A percentile compares a stretch with the other conserved stretches of the same genome.
Evolutionary conservation across 164 flowering plant species (phyloP).

Genomic region (Macadamia tetraphylla): DNA sequence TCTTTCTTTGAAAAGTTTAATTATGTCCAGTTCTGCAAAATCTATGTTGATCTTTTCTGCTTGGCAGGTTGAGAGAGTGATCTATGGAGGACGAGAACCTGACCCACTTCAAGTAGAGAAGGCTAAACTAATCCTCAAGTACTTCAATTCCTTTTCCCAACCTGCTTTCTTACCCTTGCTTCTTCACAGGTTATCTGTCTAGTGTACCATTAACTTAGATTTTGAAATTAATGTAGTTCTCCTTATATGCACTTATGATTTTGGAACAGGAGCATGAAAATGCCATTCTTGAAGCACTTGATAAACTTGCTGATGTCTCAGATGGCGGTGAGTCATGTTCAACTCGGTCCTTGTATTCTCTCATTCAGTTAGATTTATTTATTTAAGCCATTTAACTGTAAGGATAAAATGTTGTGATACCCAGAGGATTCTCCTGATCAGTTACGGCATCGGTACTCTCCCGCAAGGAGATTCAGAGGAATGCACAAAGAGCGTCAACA

Average conservation of each 20-base stretch:
- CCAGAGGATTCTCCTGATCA: slow-evolving; percentile 14
- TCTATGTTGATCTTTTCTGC: not conserved
- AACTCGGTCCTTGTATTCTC: not conserved
- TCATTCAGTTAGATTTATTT: not conserved
- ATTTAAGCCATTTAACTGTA: not conserved
- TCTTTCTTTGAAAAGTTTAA: not conserved
- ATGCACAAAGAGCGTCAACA: not conserved
- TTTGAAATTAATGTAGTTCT: not conserved
- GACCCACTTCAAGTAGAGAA: slow-evolving; percentile 15
- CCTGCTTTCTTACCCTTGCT: not conserved
- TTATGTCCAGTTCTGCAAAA: not conserved
- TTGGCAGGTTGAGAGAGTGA: slow-evolving; percentile 21
- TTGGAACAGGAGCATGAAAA: slow-evolving; percentile 28
- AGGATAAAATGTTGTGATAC: not conserved
- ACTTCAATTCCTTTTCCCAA: not conserved
- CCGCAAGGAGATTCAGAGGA: not conserved
- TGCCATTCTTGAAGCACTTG: slow-evolving; percentile 25
- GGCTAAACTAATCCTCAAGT: slow-evolving; percentile 22
- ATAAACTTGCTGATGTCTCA: slow-evolving; percentile 20
- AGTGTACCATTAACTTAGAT: too few relatives aligned
- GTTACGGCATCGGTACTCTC: not conserved
- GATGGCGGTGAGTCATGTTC: slow-evolving; percentile 20
- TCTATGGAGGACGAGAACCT: slow-evolving; percentile 6
- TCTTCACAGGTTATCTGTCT: not conserved
- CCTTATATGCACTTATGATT: slow-evolving; percentile 5